Evolutionary conservation across 2,329 filamentous ascomycete genomes (phyloP).

Genomic region (Fusarium haematococcum): DNA sequence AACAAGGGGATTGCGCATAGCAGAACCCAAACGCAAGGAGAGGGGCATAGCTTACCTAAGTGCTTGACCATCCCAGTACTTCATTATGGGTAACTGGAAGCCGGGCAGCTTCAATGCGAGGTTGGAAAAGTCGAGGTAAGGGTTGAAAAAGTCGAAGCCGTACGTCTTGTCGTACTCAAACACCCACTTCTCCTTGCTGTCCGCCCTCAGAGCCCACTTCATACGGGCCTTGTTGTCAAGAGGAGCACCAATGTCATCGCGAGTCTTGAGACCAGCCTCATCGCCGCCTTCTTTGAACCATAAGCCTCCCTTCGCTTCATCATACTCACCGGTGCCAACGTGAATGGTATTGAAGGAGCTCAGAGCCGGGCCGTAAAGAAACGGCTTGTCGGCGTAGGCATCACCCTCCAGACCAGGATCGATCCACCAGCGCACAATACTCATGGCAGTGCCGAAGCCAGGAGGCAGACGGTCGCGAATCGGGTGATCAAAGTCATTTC

Average conservation of each 20-base stretch:
- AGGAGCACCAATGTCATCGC: slow-evolving; percentile 64
- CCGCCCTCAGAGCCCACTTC: slow-evolving; percentile 67
- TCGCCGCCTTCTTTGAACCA: slow-evolving; percentile 76
- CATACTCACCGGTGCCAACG: slow-evolving; percentile 67
- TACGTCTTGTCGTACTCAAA: slow-evolving; percentile 67
- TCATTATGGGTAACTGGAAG: slow-evolving; percentile 78
- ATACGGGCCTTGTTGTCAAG: slow-evolving; percentile 63
- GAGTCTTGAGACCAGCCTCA: slow-evolving; percentile 61
- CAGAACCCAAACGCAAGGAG: slow-evolving; percentile 12
- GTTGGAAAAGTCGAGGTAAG: slow-evolving; percentile 86
- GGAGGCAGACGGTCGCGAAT: slow-evolving; percentile 88
- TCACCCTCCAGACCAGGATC: slow-evolving; percentile 93
- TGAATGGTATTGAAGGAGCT: slow-evolving; percentile 83
- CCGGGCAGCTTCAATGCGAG: slow-evolving; percentile 79
- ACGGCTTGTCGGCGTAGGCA: slow-evolving; percentile 86
- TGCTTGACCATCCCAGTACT: slow-evolving; percentile 84
- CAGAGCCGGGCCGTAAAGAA: slow-evolving; percentile 85
- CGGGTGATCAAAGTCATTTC: slow-evolving; percentile 94
- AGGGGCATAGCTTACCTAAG: slow-evolving; percentile 68
- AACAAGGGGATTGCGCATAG: slow-evolving; percentile 7
- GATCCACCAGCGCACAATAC: slow-evolving; percentile 88
- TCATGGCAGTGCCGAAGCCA: slow-evolving; percentile 86
- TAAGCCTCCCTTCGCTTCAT: slow-evolving; percentile 62
- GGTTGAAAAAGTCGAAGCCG: slow-evolving; percentile 83
- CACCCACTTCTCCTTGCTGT: slow-evolving; percentile 63